Percentiles rank a stretch among this genome's conserved stretches.
These are phyloP conservation scores for Dittrichia graveolens DNA, from an alignment of 129 eudicot species.

Conservation along the genomic window DNA sequence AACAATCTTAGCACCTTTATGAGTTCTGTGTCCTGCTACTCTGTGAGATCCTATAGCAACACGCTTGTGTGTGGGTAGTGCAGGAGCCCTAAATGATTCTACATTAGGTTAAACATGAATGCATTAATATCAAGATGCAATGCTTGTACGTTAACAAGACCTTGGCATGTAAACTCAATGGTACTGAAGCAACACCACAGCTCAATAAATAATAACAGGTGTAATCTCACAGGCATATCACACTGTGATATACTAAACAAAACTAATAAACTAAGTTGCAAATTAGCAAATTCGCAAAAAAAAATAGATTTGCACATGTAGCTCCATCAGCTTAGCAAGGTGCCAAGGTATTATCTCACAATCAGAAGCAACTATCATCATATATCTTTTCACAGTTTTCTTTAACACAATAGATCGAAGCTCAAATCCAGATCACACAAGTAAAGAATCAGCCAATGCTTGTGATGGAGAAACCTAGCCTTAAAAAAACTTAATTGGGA, in stretches of 20 bases:
- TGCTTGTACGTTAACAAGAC: neutral
- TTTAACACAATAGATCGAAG: neutral
- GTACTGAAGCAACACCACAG: neutral
- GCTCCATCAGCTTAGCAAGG: neutral
- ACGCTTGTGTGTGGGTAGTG: slow-evolving; percentile 43
- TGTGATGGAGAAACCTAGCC: neutral
- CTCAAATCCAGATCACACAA: slow-evolving; percentile 5
- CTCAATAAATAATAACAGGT: neutral
- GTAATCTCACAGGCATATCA: neutral
- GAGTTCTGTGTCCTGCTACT: slow-evolving; percentile 26
- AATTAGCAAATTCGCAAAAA: slow-evolving; percentile 12
- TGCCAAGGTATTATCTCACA: neutral
- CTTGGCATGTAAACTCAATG: slow-evolving; percentile 6
- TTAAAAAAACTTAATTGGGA: neutral
- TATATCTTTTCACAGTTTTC: neutral
- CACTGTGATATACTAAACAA: neutral
- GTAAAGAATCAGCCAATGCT: neutral
- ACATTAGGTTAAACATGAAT: slow-evolving; percentile 17
- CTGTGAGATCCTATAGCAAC: slow-evolving; percentile 40
- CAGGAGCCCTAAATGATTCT: slow-evolving; percentile 44
- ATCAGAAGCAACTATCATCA: neutral
- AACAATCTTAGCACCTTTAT: slow-evolving; percentile 60
- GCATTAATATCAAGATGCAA: neutral
- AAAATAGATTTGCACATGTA: slow-evolving; percentile 10
- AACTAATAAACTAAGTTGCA: neutral